Base-by-base conservation (phyloP, 1,284 basidiomycete genomes). In the Moniliophthora roreri region DNA sequence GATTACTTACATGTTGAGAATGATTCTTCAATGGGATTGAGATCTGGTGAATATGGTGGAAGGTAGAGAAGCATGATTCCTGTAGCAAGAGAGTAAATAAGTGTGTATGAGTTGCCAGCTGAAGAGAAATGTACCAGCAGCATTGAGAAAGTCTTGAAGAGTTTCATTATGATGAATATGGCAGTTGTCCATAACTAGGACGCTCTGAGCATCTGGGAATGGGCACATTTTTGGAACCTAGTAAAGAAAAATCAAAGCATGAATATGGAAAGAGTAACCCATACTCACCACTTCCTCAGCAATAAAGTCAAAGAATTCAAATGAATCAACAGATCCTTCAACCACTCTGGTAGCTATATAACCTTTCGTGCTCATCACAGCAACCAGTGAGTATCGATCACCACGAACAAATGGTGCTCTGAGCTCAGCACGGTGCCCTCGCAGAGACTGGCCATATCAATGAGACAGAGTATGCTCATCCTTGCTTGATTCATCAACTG, bases 261-360 rank as follows among this genome's bases (percentile, higher is more conserved):
- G 10, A n/a, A 15, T 7, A 35, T 10, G 2, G 16, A 23, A 11
- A 23, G 18, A 50, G 15, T 9, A 16, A 38, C 21, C 16, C 7
- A n/a, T 4, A 58, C 61, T 9, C 46, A 67, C 68, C 41, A 69
- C 61, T 52, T 66, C 52, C 18, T 66, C 59, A 1, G 51, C 47
- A 40, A 68, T 59, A 34, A 63, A 68, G 28, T 64, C 50, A 41
- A 59, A 57, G 52, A 68, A 69, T 8, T 50, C 51, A 1, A 58
- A 49, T 6, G 55, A 41, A 24, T 65, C 60, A 32, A 67, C 48
- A 1, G 66, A 69, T 5, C 66, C 68, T 38, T 61, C 58, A 3
- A 69, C 57, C 8, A 63, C 62, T 32, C 55, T 54, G 0, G 55
- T 37, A 0, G 63, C 58, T 21, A 64, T 55, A 39, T 66, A 67